Evolutionary conservation across 805 yeast species (phyloP), one percentile per base, ranked within the genome.

Genomic region (Cyberlindnera maritima): DNA sequence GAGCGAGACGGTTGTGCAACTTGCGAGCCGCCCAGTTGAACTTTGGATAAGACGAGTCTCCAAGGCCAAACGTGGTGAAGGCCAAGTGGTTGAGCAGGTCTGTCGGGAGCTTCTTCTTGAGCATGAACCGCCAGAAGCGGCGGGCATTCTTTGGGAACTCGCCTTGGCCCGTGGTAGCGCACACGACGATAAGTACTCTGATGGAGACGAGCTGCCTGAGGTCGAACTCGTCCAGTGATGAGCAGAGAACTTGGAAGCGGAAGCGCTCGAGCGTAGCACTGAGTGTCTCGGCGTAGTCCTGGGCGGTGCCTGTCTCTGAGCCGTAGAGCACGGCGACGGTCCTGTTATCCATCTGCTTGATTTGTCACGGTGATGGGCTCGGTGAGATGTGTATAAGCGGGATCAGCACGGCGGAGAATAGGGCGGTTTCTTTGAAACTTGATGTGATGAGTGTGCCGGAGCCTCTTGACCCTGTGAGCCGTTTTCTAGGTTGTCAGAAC

Each of bases 121-220:
- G 75, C 56, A 94, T 64, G 51, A 85, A 80, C 54, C 75, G 74
- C 95, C 96, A 86, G 52, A 92, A 79, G 50, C 77, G 79, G 52
- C 72, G 72, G 1, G 85, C 83, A 60, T 88, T 88, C 36, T 85
- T 66, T 0, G 99, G 98, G 29, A 92, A 65, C 51, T 86, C 96
- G 23, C 99, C 99, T 65, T 92, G 97, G 8, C 99, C 98, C 1
- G 96, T 85, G 0, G 99, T 92, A 1, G 97, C 83, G 61, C 95
- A 86, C 3, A 92, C 62, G 0, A 84, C 72, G 19, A 83, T 70
- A 43, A 80, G 69, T 25, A 66, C 65, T 7, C 67, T 58, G 14
- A 80, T 74, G 3, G 79, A 71, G 5, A 78, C 67, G 41, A 88
- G 66, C 46, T 71, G 71, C 54, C 72, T 75, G 37, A 83, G 63